A percentile compares a stretch with the other conserved stretches of the same genome.
Evolutionary conservation across 129 eudicot genomes (phyloP).

Genomic region (Flaveria sonorensis): DNA sequence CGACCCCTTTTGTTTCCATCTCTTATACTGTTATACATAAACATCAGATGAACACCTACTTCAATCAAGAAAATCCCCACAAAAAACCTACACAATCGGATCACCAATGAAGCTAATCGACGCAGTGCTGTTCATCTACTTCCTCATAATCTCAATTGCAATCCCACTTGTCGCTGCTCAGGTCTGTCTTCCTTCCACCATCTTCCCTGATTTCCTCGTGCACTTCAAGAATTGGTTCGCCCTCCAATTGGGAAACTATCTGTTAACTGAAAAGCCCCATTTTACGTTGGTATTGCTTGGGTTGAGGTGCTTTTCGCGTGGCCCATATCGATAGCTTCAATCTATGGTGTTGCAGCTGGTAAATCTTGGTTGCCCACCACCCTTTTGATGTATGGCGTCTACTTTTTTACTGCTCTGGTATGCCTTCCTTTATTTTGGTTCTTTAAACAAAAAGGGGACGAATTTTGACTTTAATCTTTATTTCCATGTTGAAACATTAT

Average conservation of each 20-base stretch:
- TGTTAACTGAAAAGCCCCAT: conserved; percentile 62
- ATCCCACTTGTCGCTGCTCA: conserved; percentile 72
- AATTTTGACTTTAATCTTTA: not conserved
- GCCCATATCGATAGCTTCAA: conserved; percentile 59
- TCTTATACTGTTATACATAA: too few species aligned
- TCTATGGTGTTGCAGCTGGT: conserved; percentile 47
- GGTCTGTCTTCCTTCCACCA: conserved; percentile 42
- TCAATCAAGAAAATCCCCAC: conserved; percentile 1
- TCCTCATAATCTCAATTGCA: conserved; percentile 49
- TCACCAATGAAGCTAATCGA: conserved; percentile 44
- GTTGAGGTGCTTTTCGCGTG: conserved; percentile 64
- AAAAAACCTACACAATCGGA: conserved; percentile 35
- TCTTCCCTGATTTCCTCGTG: conserved; percentile 50
- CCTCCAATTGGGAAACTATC: conserved; percentile 48
- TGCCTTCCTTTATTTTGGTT: not conserved
- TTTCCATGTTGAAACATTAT: not conserved
- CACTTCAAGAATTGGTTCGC: conserved; percentile 54
- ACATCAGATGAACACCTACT: not conserved
- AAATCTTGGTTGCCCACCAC: conserved; percentile 70
- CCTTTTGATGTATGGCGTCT: conserved; percentile 56
- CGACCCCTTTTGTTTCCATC: too few species aligned
- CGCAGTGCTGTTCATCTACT: conserved; percentile 50
- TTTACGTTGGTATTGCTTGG: conserved; percentile 79
- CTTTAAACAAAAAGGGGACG: not conserved
- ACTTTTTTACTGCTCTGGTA: conserved; percentile 60